Percentiles rank a stretch among this genome's conserved stretches.
Conservation (phyloP, 78 protist genomes). For the Mantamonas sphyraenae region DNA sequence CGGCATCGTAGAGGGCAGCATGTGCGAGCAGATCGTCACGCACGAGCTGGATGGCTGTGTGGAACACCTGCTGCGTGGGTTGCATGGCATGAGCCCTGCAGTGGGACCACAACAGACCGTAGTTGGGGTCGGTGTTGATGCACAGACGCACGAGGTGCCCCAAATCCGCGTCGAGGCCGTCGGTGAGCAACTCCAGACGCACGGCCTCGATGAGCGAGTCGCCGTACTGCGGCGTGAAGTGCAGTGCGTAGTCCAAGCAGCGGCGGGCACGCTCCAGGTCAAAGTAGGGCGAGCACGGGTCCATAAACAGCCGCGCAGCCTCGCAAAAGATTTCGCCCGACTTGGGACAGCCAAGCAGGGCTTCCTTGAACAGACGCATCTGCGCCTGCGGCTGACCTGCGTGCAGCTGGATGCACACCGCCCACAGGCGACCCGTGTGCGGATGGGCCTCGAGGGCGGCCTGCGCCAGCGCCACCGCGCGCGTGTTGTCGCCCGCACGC, state of each 20-base stretch:
- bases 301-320: conserved; percentile 53
- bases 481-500: conserved; percentile 16
- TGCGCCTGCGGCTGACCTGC: conserved; percentile 2
- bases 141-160: conserved; percentile 25
- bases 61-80: no score
- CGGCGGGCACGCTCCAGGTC: conserved; percentile 21
- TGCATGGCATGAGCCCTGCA: no score
- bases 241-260: conserved; percentile 38
- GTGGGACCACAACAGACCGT: conserved; percentile 54
- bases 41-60: no score
- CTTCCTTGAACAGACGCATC: conserved; percentile 27
- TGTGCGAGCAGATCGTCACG: no score
- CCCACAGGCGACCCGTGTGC: conserved; percentile 62
- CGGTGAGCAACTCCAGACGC: conserved; percentile 19
- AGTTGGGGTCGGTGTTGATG: conserved; percentile 57
- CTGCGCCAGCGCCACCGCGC: conserved; percentile 21
- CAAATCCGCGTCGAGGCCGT: neutral
- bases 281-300: neutral
- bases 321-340: conserved; percentile 76
- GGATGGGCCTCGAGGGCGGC: conserved; percentile 24
- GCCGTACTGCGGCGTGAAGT: conserved; percentile 77
- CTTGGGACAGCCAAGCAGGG: conserved; percentile 44
- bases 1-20: no score
- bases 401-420: conserved; percentile 48
- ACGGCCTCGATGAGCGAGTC: conserved; percentile 62